Evolutionary conservation across 805 yeast species (phyloP).

Genomic region (Grigorovia humatica): DNA sequence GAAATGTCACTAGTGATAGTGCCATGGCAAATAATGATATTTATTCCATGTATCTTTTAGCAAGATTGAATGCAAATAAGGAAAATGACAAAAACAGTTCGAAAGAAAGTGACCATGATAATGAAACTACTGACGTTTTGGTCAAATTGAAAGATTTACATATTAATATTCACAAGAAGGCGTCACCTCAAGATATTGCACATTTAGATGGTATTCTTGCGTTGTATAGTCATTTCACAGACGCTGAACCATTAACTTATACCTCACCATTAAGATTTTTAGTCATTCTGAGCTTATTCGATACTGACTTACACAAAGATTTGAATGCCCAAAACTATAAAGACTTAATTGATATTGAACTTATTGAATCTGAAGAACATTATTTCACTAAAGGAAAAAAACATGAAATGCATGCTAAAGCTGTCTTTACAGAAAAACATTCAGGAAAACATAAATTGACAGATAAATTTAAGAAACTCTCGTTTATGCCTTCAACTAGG

Average conservation of each 20-base stretch:
- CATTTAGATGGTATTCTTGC: constrained; percentile 17
- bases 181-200: constrained; percentile 2
- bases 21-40: background rate
- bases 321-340: constrained; percentile 17
- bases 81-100: background rate
- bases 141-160: constrained; percentile 1
- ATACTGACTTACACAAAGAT: constrained; percentile 18
- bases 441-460: constrained; percentile 12
- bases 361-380: background rate
- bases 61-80: background rate
- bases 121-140: background rate
- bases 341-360: constrained; percentile 12
- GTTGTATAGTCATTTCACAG: constrained; percentile 18
- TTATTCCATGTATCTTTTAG: constrained; percentile 1
- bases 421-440: background rate
- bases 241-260: constrained; percentile 20
- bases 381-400: background rate
- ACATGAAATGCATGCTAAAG: background rate
- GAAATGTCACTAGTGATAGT: background rate
- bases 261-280: constrained; percentile 21
- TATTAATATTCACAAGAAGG: background rate
- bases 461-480: constrained; percentile 20
- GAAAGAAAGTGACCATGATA: background rate
- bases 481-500: constrained; percentile 10
- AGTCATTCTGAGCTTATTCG: constrained; percentile 18